phyloP scores from a whole-genome alignment of 306 rosid genomes.

The Quercus agrifolia region DNA sequence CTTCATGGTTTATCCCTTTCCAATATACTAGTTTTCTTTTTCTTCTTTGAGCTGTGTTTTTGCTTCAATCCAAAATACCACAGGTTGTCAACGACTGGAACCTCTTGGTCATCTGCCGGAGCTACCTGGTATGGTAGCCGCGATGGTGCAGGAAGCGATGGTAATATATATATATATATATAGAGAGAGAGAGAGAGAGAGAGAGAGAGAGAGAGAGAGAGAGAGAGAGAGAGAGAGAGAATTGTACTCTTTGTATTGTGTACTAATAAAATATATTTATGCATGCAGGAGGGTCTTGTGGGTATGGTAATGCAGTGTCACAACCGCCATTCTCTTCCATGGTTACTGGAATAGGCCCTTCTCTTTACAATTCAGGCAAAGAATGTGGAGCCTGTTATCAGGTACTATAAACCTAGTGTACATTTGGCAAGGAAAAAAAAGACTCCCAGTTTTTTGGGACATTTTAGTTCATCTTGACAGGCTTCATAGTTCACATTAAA shows the following conservation, averaged over 20 bases:
- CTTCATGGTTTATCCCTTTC: not conserved
- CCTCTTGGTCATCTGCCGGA: slow-evolving; percentile 36
- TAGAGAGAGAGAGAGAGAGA: no score
- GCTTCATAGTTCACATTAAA: no score
- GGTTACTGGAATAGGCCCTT: slow-evolving; percentile 37
- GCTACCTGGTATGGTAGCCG: slow-evolving; percentile 49
- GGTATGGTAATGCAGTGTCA: slow-evolving; percentile 42
- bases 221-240: not conserved
- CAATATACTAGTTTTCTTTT: slow-evolving; percentile 10
- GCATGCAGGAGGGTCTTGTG: slow-evolving; percentile 39
- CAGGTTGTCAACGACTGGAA: slow-evolving; percentile 22
- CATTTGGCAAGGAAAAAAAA: no score
- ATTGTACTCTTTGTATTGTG: not conserved
- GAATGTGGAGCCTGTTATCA: slow-evolving; percentile 49
- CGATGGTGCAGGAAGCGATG: slow-evolving; percentile 37
- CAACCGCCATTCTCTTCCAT: slow-evolving; percentile 41
- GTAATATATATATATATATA: slow-evolving; percentile 3
- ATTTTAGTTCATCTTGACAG: no score
- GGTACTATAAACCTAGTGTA: slow-evolving; percentile 7
- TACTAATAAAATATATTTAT: not conserved
- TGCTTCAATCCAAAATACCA: slow-evolving; percentile 16
- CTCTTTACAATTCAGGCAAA: slow-evolving; percentile 37
- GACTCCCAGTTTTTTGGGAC: no score
- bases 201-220: not conserved
- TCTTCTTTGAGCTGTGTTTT: slow-evolving; percentile 23